Percentiles rank a stretch among this genome's conserved stretches.
These are phyloP conservation scores for Lonicera japonica DNA, from an alignment of 129 eudicot species.

Conservation along the genomic window DNA sequence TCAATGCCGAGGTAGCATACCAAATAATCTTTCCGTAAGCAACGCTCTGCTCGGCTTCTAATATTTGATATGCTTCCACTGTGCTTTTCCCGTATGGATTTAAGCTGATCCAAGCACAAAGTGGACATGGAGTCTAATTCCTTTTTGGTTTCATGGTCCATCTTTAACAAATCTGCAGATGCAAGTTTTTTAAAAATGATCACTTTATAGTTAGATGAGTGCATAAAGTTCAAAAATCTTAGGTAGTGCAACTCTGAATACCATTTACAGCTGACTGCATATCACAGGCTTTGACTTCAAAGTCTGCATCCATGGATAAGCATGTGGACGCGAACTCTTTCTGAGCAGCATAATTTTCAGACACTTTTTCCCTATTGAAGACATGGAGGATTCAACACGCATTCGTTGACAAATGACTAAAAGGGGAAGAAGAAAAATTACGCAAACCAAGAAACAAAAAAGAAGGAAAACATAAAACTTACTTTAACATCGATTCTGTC, in stretches of 20 bases:
- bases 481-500: constrained; percentile 44
- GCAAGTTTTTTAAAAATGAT: constrained; percentile 6
- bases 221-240: not conserved
- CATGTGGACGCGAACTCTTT: constrained; percentile 36
- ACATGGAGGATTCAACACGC: constrained; percentile 8
- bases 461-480: constrained; percentile 3
- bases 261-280: constrained; percentile 43
- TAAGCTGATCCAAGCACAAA: constrained; percentile 47
- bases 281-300: constrained; percentile 30
- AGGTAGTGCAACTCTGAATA: constrained; percentile 18
- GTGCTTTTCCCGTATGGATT: constrained; percentile 34
- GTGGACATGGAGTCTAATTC: constrained; percentile 39
- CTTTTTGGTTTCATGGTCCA: constrained; percentile 47
- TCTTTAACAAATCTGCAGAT: constrained; percentile 44
- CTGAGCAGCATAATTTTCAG: constrained; percentile 27
- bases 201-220: not conserved
- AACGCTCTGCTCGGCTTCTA: constrained; percentile 40
- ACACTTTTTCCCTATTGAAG: constrained; percentile 37
- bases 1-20: constrained; percentile 20
- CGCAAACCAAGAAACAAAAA: not conserved
- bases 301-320: constrained; percentile 29
- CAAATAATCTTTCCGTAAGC: constrained; percentile 65
- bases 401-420: not conserved
- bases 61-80: constrained; percentile 31
- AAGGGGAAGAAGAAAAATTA: not conserved